A percentile compares a stretch with the other conserved stretches of the same genome.
Conservation (phyloP, 2,329 filamentous ascomycete genomes). For the Neopestalotiopsis sp. region DNA sequence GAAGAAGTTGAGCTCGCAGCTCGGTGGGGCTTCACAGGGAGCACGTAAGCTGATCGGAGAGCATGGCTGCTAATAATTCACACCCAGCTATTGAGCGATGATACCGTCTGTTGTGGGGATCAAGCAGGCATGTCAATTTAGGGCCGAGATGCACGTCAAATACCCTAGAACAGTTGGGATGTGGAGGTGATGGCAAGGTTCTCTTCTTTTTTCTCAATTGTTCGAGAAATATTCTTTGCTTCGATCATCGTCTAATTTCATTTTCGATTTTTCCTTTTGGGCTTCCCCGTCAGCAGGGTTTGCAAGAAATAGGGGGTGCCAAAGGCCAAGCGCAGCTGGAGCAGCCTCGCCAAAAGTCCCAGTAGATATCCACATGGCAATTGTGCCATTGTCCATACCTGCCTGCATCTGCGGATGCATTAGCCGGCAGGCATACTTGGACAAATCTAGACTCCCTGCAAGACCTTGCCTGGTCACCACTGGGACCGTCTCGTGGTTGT, state of each 20-base stretch:
- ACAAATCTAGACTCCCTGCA: neutral
- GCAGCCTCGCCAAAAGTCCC: conserved; percentile 12
- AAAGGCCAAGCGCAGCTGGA: neutral
- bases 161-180: neutral
- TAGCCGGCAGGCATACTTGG: neutral
- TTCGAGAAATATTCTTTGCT: neutral
- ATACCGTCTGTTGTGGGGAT: neutral
- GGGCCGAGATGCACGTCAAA: neutral
- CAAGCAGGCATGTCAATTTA: neutral
- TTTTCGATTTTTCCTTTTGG: too few relatives aligned
- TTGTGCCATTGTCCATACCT: neutral
- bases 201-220: neutral
- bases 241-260: neutral
- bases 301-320: neutral
- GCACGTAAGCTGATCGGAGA: neutral
- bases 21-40: neutral
- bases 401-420: neutral
- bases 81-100: neutral
- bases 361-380: conserved; percentile 2
- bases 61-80: neutral
- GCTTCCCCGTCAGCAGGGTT: neutral
- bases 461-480: neutral
- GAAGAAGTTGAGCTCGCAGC: neutral
- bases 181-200: neutral
- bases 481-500: neutral